phyloP scores from a whole-genome alignment of 177 flowering plant genomes.

The Vitis hybrid region DNA sequence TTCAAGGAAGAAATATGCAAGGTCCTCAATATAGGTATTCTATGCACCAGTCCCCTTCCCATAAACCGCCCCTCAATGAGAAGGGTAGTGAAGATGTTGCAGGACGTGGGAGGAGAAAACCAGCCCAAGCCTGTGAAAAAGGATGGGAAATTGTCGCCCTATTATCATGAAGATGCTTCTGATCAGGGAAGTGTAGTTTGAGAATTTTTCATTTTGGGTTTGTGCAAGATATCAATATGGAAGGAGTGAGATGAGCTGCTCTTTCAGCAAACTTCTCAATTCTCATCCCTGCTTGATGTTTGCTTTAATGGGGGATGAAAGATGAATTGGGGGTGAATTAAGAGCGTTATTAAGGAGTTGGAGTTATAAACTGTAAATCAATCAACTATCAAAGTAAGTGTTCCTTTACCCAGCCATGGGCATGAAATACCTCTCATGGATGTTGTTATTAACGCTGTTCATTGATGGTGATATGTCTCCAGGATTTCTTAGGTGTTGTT shows the following conservation, averaged over 20 bases:
- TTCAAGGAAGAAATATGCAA: slow-evolving; percentile 65
- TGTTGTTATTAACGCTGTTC: not conserved
- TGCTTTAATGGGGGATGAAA: not conserved
- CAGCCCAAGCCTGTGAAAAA: slow-evolving; percentile 30
- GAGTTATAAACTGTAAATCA: slow-evolving; percentile 17
- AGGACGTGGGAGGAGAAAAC: slow-evolving; percentile 42
- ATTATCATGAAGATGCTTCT: slow-evolving; percentile 66
- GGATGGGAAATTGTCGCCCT: slow-evolving; percentile 68
- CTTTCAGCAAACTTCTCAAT: not conserved
- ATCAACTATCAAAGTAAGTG: slow-evolving; percentile 8
- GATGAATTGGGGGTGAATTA: not conserved
- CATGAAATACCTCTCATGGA: no score
- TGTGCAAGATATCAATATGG: not conserved
- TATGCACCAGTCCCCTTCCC: slow-evolving; percentile 77
- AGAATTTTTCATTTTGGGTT: slow-evolving; percentile 3
- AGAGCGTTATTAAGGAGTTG: slow-evolving; percentile 1
- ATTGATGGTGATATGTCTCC: not conserved
- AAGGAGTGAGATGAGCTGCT: not conserved
- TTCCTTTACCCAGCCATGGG: no score
- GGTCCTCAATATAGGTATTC: slow-evolving; percentile 64
- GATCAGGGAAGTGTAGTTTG: slow-evolving; percentile 63
- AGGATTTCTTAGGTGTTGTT: not conserved
- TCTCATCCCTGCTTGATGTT: slow-evolving; percentile 1
- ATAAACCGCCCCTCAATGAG: slow-evolving; percentile 82
- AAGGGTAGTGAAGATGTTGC: slow-evolving; percentile 66